Base-by-base conservation (phyloP, 805 yeast genomes). In the Cyberlindnera subsufficiens region DNA sequence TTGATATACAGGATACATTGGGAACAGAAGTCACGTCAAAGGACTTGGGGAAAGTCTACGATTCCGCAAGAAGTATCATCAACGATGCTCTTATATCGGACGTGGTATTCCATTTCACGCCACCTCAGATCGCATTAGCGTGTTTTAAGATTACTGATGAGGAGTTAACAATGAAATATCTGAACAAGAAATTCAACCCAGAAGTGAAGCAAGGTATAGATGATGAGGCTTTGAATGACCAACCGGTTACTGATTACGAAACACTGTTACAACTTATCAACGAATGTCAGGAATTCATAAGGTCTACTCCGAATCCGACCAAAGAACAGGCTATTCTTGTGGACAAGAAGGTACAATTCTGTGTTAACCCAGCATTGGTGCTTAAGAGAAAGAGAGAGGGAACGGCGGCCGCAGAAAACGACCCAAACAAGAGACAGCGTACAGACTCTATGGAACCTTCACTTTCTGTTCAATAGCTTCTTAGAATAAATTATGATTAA, bases 41-140 rank as follows among this genome's bases (percentile, higher is more conserved):
- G 37, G 73, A 78, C 38, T 64, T 88, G 45, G 91, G 93, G 1
- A 68, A 69, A 37, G 71, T 79, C 35, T 86, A 86, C 61, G 95
- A 86, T 56, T 65, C 67, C 35, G 87, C 96, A 10, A 77, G 83
- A 52, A 72, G 68, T 25, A 64, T 80, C 61, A 71, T 86, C 5
- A 76, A 79, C 36, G 86, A 80, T 20, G 74, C 86, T n/a, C 67
- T 87, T 33, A 66, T 82, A 30, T 79, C 91, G 16, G 96, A 93
- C 58, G 90, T 77, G 4, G 68, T 74, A 8, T 91, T 87, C 53
- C 67, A 79, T 30, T 91, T 67, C 64, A 82, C 98, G 0, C 99
- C 99, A 1, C 96, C 98, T 1, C 99, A 93, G 57, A 86, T 93
- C 27, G 96, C 98, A 1, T 67, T 93, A 40, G 93, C 96, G 0